Percentiles rank a stretch among this genome's conserved stretches.
These are phyloP conservation scores for Colletotrichum gloeosporioides DNA, from an alignment of 2,329 filamentous ascomycete genomes.

Conservation along the genomic window DNA sequence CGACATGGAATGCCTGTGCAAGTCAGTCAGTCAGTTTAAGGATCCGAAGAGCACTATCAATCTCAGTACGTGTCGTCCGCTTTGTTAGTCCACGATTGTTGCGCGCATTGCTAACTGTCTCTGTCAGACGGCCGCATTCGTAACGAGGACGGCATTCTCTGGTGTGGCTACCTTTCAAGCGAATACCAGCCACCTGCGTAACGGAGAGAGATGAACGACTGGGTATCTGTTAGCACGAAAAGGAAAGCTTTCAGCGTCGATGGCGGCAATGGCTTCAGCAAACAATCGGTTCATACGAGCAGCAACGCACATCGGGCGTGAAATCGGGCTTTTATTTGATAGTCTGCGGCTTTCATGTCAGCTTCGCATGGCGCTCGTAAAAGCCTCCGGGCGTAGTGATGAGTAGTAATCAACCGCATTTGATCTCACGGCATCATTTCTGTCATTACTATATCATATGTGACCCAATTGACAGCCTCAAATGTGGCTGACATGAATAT, in stretches of 20 bases:
- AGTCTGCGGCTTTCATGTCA: background rate
- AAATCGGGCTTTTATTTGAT: background rate
- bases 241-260: background rate
- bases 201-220: background rate
- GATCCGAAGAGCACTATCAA: background rate
- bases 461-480: background rate
- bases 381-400: background rate
- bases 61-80: background rate
- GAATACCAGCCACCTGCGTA: background rate
- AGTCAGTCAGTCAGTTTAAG: background rate
- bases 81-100: background rate
- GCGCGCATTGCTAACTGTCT: background rate
- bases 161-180: background rate
- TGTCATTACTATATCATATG: background rate
- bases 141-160: background rate
- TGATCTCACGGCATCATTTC: background rate
- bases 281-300: background rate
- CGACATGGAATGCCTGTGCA: background rate
- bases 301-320: background rate
- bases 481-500: background rate
- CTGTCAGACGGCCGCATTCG: background rate
- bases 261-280: background rate
- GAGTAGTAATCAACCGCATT: background rate
- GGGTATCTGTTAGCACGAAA: background rate
- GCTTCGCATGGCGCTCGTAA: background rate